These are phyloP conservation scores for Candida ipomoeae DNA, from an alignment of 805 yeast species.

Conservation along the genomic window DNA sequence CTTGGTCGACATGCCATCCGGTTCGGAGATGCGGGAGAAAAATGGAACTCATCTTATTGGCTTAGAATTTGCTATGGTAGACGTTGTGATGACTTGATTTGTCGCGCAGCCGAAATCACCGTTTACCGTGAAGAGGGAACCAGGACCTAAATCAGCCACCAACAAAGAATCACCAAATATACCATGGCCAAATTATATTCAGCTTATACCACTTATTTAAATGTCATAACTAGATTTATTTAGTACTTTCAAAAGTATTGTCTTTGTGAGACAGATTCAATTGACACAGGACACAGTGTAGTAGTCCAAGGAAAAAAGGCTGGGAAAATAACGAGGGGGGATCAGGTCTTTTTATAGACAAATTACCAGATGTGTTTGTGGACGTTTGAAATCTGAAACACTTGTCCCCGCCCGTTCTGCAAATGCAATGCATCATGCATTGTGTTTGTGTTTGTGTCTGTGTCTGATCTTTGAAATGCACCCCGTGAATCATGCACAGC, in stretches of 20 bases:
- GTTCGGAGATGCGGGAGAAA: slow-evolving; percentile 20
- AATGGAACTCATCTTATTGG: slow-evolving; percentile 16
- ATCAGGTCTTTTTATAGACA: not conserved
- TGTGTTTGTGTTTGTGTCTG: not conserved
- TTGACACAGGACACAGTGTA: not conserved
- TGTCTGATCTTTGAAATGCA: not conserved
- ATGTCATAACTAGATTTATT: too few relatives aligned
- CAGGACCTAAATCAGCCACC: not conserved
- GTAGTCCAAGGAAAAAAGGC: not conserved
- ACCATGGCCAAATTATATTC: too few relatives aligned
- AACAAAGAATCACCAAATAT: too few relatives aligned
- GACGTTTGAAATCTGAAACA: not conserved
- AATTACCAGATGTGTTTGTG: not conserved
- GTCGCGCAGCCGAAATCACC: slow-evolving; percentile 1
- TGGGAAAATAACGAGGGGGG: not conserved
- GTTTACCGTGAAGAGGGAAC: too few relatives aligned
- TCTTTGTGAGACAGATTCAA: not conserved
- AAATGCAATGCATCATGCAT: not conserved
- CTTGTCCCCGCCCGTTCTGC: not conserved
- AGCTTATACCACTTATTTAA: too few relatives aligned
- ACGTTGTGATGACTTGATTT: slow-evolving; percentile 1
- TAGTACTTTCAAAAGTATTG: not conserved
- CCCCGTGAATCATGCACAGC: not conserved
- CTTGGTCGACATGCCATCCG: slow-evolving; percentile 88
- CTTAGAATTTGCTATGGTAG: not conserved